These are phyloP conservation scores for Phascolomyces articulosus DNA, from an alignment of 371 early-diverging fungal species.

Conservation along the genomic window DNA sequence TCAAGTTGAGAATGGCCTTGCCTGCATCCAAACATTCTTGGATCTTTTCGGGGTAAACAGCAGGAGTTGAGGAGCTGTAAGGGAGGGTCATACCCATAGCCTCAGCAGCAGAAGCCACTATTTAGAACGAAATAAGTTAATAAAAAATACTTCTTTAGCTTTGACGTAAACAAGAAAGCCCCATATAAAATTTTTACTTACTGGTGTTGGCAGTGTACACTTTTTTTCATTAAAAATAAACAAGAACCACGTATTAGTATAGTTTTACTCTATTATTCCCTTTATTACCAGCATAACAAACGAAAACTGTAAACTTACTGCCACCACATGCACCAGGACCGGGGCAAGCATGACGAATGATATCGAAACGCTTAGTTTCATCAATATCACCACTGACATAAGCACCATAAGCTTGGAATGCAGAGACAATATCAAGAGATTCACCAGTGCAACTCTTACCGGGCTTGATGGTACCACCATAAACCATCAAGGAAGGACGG, in stretches of 20 bases:
- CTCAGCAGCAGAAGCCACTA: constrained; percentile 95
- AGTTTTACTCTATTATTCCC: not conserved
- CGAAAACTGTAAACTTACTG: constrained; percentile 36
- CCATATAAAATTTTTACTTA: no score
- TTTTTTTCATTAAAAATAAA: not conserved
- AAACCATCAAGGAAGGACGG: constrained; percentile 94
- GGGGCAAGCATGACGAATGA: constrained; percentile 91
- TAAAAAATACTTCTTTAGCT: not conserved
- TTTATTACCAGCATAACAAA: not conserved
- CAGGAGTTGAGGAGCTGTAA: constrained; percentile 90
- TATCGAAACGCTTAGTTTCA: constrained; percentile 84
- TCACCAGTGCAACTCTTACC: constrained; percentile 70
- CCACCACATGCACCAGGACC: constrained; percentile 98
- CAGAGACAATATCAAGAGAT: constrained; percentile 90
- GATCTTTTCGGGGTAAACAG: constrained; percentile 80
- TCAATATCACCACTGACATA: constrained; percentile 87
- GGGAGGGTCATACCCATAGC: constrained; percentile 96
- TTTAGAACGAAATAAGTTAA: not conserved
- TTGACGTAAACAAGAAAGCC: not conserved
- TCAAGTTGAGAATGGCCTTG: constrained; percentile 77
- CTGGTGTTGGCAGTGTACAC: constrained; percentile 98
- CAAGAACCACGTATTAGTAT: not conserved
- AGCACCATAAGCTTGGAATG: constrained; percentile 95
- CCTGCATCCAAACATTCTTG: constrained; percentile 89
- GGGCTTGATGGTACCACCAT: constrained; percentile 89